These are phyloP conservation scores for Penicillium sp. DNA, from an alignment of 2,329 filamentous ascomycete genomes.

Conservation along the genomic window DNA sequence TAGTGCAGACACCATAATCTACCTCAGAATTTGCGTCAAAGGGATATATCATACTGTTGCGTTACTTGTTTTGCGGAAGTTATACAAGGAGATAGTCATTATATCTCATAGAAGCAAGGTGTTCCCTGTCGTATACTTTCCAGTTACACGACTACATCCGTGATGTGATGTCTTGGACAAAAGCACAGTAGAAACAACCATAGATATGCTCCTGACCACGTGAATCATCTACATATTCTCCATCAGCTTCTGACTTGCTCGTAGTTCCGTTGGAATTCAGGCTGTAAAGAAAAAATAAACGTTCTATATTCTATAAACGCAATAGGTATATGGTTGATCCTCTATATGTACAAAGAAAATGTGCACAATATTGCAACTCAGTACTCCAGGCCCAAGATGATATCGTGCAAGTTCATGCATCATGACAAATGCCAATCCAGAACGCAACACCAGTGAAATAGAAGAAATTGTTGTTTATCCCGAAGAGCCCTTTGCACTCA, in stretches of 20 bases:
- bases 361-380: constrained; percentile 1
- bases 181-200: background rate
- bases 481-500: constrained; percentile 7
- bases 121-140: background rate
- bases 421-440: background rate
- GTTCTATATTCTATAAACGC: constrained; percentile 1
- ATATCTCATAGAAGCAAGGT: too few relatives aligned
- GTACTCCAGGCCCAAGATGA: constrained; percentile 11
- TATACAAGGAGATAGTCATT: too few relatives aligned
- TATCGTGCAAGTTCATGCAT: constrained; percentile 5
- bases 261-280: background rate
- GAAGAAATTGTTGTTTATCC: background rate
- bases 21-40: too few relatives aligned
- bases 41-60: too few relatives aligned
- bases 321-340: background rate
- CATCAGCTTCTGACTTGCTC: too few relatives aligned
- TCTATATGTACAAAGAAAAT: constrained; percentile 4
- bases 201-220: background rate
- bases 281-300: background rate
- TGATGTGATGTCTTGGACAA: too few relatives aligned
- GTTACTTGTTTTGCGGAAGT: too few relatives aligned
- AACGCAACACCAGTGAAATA: constrained; percentile 29
- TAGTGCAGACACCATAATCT: too few relatives aligned
- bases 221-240: background rate
- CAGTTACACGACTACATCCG: background rate